Evolutionary conservation across 352 stramenopile genomes (phyloP), one percentile per base, ranked within the genome.

Genomic region (Phytophthora uliginosa): DNA sequence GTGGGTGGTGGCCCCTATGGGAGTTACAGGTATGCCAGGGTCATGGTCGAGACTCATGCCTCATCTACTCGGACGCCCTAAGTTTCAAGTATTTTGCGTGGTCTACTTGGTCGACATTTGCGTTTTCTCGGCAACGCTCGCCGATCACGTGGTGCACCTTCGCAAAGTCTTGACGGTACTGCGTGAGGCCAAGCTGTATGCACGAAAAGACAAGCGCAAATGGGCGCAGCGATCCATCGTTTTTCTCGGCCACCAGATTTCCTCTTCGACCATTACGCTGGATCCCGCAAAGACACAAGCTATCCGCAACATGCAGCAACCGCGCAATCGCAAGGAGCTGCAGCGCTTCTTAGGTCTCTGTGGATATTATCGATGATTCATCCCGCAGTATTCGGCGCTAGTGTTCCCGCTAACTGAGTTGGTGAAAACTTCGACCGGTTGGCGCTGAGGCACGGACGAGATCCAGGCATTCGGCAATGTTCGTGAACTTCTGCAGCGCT

Each of bases 1-100:
- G 40, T 84, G 73, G 69, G 76, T 65, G n/a, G 61, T 82, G 4
- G 71, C 67, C 17, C 78, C 71, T 0, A 79, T 81, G 67, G 71
- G 74, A 42, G 8, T 42, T 42, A 9, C 36, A 12, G 36, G 13
- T 42, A 18, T 42, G 13, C 9, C 36, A 42, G 36, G 7, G 12
- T 42, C 36, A 42, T 42, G 36, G 36, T 42, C 36, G 36, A 42
- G 36, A 42, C 36, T 42, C 9, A 42, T 42, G 36, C 36, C 0
- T 42, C 36, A 42, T 42, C 36, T 42, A 8, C 36, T 42, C 36
- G 36, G 36, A 18, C 36, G 13, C 36, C 36, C 28, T 2, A 42
- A 42, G 36, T 42, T 42, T 42, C 36, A 42, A 42, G 36, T 42
- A 42, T 17, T 42, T 42, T 42, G 36, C 36, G 36, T 42, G 4